These are phyloP conservation scores for Microbotryum lychnidis-dioicae DNA, from an alignment of 1,284 basidiomycete genomes.

Conservation along the genomic window DNA sequence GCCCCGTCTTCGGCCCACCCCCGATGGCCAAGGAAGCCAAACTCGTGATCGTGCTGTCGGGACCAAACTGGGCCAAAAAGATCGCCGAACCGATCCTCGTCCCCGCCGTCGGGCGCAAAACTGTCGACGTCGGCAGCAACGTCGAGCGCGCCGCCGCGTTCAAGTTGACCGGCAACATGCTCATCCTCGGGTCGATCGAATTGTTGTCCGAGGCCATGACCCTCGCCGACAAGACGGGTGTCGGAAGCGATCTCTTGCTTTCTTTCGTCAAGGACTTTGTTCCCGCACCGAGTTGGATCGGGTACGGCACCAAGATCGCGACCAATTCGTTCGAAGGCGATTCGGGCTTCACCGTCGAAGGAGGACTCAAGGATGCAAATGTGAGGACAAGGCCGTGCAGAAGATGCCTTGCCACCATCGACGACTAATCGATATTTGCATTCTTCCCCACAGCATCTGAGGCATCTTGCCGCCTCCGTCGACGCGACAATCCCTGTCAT, in stretches of 20 bases:
- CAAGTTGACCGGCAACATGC: slow-evolving; percentile 28
- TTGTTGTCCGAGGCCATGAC: slow-evolving; percentile 73
- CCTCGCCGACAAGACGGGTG: slow-evolving; percentile 73
- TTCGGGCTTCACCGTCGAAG: slow-evolving; percentile 74
- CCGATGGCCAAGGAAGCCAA: slow-evolving; percentile 54
- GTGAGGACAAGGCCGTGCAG: slow-evolving; percentile 39
- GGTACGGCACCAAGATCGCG: slow-evolving; percentile 61
- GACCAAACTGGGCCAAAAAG: slow-evolving; percentile 76
- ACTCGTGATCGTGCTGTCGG: slow-evolving; percentile 68
- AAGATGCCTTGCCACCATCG: neutral
- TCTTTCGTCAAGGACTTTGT: slow-evolving; percentile 50
- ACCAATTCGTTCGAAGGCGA: slow-evolving; percentile 65
- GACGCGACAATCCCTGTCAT: slow-evolving; percentile 73
- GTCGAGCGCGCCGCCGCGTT: slow-evolving; percentile 56
- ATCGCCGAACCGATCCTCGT: slow-evolving; percentile 64
- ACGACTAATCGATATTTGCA: no score
- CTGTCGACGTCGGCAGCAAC: slow-evolving; percentile 51
- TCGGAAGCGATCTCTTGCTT: slow-evolving; percentile 55
- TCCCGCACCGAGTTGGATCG: slow-evolving; percentile 44
- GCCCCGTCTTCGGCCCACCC: slow-evolving; percentile 68
- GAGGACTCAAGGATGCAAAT: slow-evolving; percentile 72
- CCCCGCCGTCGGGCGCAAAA: slow-evolving; percentile 68
- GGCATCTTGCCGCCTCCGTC: slow-evolving; percentile 48
- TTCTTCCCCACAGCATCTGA: slow-evolving; percentile 39
- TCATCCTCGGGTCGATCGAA: slow-evolving; percentile 49